phyloP scores from a whole-genome alignment of 23 red algal species.

The Cyanidium caldarium region DNA sequence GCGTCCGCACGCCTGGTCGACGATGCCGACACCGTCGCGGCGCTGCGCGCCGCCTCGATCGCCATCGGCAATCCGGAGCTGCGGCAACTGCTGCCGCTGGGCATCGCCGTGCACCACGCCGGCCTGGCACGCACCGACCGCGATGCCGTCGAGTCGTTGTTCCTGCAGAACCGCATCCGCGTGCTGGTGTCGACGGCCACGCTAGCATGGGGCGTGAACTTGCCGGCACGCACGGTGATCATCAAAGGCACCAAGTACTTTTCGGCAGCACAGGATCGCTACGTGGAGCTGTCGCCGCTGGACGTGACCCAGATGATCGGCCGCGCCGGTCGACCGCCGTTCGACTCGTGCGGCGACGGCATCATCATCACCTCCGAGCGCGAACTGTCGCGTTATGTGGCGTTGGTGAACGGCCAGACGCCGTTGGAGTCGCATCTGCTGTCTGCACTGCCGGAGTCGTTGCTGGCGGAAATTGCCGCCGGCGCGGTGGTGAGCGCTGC shows the following conservation, averaged over 20 bases:
- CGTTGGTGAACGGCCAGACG: conserved; percentile 40
- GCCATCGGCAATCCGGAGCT: conserved; percentile 36
- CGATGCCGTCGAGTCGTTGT: conserved; percentile 51
- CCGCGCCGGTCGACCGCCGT: conserved; percentile 73
- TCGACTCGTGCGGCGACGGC: conserved; percentile 60
- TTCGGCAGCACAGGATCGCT: conserved; percentile 37
- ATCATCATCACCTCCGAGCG: conserved; percentile 76
- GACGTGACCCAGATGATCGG: conserved; percentile 98
- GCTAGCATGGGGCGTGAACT: conserved; percentile 94
- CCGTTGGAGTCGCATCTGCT: conserved; percentile 77
- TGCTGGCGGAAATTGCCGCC: conserved; percentile 72
- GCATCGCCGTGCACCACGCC: conserved; percentile 80
- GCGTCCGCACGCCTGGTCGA: too few species aligned
- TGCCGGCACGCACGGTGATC: conserved; percentile 91
- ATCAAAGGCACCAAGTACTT: conserved; percentile 97
- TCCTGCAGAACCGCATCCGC: conserved; percentile 43
- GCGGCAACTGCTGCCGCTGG: conserved; percentile 20
- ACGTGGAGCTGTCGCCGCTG: conserved; percentile 56
- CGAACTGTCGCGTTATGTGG: conserved; percentile 51
- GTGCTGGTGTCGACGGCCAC: conserved; percentile 84
- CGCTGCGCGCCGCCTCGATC: too few species aligned
- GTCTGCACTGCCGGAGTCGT: conserved; percentile 35
- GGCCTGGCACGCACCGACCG: conserved; percentile 62
- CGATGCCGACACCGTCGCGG: too few species aligned
- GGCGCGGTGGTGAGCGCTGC: conserved; percentile 34